Evolutionary conservation across 1,284 basidiomycete genomes (phyloP).

Genomic region (Apiotrichum montevideense): DNA sequence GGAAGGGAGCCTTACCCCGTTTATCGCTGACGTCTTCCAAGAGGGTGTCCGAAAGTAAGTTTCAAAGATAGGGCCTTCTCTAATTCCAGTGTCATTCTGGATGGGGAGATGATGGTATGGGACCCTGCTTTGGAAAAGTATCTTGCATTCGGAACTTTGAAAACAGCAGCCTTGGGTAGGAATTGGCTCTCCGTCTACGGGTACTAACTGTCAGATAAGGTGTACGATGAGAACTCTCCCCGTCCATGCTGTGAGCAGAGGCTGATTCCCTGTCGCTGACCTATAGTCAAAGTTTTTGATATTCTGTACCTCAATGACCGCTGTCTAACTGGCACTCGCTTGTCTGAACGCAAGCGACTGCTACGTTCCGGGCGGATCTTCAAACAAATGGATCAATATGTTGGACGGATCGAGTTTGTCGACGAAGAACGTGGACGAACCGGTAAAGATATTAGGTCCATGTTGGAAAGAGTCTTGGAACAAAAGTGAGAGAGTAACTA

Average conservation of each 20-base stretch:
- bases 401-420: constrained; percentile 72
- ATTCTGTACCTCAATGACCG: constrained; percentile 68
- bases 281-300: constrained; percentile 86
- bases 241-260: constrained; percentile 73
- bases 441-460: constrained; percentile 67
- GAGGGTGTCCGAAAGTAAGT: constrained; percentile 69
- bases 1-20: constrained; percentile 76
- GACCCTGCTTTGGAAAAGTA: constrained; percentile 79
- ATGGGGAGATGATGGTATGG: constrained; percentile 96
- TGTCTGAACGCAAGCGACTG: constrained; percentile 46
- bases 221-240: constrained; percentile 63
- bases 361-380: constrained; percentile 38
- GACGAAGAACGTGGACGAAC: constrained; percentile 65
- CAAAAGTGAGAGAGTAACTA: constrained; percentile 43
- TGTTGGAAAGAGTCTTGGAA: constrained; percentile 75
- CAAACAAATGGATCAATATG: constrained; percentile 46
- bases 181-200: not conserved
- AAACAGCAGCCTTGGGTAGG: constrained; percentile 76
- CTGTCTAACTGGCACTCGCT: constrained; percentile 41
- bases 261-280: not conserved
- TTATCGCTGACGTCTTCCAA: constrained; percentile 68
- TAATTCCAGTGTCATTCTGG: constrained; percentile 68
- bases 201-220: constrained; percentile 53
- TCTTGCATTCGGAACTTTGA: constrained; percentile 83
- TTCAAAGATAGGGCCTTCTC: not conserved